These are phyloP conservation scores for Filobasidium wieringae DNA, from an alignment of 768 basidiomycete species.

Conservation along the genomic window DNA sequence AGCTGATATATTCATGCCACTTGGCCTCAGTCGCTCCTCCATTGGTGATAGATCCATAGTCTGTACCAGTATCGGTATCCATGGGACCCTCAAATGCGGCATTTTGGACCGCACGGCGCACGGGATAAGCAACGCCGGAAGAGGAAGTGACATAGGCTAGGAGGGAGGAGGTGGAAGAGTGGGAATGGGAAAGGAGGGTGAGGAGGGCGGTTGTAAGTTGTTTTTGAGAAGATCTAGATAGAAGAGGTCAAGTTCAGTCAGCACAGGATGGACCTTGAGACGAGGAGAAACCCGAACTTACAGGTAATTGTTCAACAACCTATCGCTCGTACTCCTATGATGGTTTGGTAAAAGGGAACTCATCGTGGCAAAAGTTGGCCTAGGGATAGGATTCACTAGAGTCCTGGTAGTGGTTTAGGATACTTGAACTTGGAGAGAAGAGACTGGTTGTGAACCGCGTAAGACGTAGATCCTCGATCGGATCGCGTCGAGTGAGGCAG, in stretches of 20 bases:
- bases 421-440: no score
- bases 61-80: conserved; percentile 15
- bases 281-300: conserved; percentile 11
- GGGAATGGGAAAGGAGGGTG: conserved; percentile 36
- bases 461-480: no score
- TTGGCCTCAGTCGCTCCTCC: conserved; percentile 18
- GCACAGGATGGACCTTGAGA: background rate
- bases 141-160: conserved; percentile 39
- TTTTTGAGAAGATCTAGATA: conserved; percentile 28
- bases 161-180: conserved; percentile 37
- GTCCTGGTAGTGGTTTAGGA: no score
- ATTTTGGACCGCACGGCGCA: conserved; percentile 34
- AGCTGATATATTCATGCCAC: conserved; percentile 33
- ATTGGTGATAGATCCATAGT: conserved; percentile 10
- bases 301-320: conserved; percentile 38
- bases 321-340: conserved; percentile 35
- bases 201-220: conserved; percentile 30
- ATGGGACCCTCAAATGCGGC: conserved; percentile 37
- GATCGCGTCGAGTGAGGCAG: no score
- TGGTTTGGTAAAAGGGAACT: conserved; percentile 33
- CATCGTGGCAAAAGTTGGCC: no score
- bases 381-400: no score
- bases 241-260: background rate
- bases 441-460: no score
- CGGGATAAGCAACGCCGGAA: conserved; percentile 30